Evolutionary conservation across 2,329 filamentous ascomycete species (phyloP).

Genomic region (Botryotinia calthae): DNA sequence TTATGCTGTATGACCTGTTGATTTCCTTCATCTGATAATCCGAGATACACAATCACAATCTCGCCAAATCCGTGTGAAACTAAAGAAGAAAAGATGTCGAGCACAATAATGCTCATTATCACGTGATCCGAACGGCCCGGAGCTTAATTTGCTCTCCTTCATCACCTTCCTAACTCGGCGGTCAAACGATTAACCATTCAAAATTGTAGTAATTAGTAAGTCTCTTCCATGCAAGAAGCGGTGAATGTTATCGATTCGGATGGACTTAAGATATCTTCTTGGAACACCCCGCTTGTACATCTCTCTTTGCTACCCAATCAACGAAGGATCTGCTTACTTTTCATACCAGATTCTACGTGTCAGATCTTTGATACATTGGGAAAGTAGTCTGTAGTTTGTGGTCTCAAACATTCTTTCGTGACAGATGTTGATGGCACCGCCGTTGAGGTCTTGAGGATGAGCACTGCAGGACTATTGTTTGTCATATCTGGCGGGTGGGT

Average conservation of each 20-base stretch:
- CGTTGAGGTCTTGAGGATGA: background rate
- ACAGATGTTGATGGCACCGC: background rate
- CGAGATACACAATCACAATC: too few relatives aligned
- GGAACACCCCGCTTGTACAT: background rate
- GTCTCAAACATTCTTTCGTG: background rate
- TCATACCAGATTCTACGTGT: background rate
- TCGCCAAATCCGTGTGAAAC: background rate
- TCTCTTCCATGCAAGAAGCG: background rate
- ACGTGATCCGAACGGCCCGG: background rate
- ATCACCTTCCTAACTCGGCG: background rate
- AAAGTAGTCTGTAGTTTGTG: background rate
- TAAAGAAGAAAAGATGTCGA: background rate
- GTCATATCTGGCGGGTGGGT: background rate
- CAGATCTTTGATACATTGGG: background rate
- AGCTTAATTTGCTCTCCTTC: background rate
- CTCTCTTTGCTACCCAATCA: background rate
- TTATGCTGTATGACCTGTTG: background rate
- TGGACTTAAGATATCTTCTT: conserved; percentile 11
- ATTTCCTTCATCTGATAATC: background rate
- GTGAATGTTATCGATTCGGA: background rate
- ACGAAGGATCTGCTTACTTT: background rate
- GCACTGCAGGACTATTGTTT: background rate
- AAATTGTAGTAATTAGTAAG: background rate
- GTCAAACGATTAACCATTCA: background rate
- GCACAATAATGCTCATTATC: background rate